Percentiles rank a stretch among this genome's conserved stretches.
These are phyloP conservation scores for Acanthamoeba royreba DNA, from an alignment of 208 protist species.

Conservation along the genomic window DNA sequence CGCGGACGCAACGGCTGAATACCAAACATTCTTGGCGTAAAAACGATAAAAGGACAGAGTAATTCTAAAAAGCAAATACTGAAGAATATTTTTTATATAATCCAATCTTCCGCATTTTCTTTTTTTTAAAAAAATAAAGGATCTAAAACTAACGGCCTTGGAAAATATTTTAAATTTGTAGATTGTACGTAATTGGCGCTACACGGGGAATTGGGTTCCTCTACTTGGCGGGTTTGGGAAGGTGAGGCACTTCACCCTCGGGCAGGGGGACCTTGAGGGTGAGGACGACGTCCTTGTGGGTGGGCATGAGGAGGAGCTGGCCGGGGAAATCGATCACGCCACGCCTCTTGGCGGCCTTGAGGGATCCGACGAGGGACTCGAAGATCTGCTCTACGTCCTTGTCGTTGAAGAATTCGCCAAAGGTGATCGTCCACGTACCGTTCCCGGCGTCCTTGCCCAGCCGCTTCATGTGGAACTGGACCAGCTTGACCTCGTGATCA, in stretches of 20 bases:
- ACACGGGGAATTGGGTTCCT: not conserved
- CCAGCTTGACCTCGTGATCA: conserved; percentile 48
- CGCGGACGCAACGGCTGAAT: too few species aligned
- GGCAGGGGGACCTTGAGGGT: conserved; percentile 18
- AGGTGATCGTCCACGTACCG: conserved; percentile 41
- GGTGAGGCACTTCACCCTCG: not conserved
- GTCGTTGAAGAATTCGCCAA: conserved; percentile 53
- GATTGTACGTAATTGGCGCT: too few species aligned
- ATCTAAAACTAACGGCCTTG: too few species aligned
- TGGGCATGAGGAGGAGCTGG: conserved; percentile 49
- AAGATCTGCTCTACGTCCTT: conserved; percentile 47
- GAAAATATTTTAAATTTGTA: too few species aligned
- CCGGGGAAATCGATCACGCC: conserved; percentile 39
- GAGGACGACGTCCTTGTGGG: conserved; percentile 52
- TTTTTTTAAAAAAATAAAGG: too few species aligned
- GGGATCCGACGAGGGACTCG: conserved; percentile 44
- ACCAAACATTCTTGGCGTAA: too few species aligned
- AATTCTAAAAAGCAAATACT: too few species aligned
- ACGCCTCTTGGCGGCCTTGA: conserved; percentile 58
- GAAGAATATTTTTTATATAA: too few species aligned
- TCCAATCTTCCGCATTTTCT: too few species aligned
- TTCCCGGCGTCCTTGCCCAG: conserved; percentile 32
- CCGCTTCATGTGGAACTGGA: conserved; percentile 46
- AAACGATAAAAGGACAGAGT: too few species aligned
- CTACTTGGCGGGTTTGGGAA: not conserved